These are phyloP conservation scores for Eimeria brunetti DNA, from an alignment of 169 alveolate species.

Conservation along the genomic window DNA sequence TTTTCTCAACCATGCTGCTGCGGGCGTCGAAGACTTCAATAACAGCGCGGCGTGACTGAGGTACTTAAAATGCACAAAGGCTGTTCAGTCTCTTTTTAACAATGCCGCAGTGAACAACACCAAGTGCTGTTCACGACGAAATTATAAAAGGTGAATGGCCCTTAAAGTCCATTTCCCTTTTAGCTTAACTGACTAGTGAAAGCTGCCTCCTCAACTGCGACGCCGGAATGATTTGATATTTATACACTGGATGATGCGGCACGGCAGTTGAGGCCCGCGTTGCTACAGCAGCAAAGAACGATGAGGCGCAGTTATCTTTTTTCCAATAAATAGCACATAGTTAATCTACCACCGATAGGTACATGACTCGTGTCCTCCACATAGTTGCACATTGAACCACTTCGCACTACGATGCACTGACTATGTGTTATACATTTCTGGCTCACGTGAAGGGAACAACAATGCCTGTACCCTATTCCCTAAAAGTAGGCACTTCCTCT, in stretches of 20 bases:
- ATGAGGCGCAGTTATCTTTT: neutral
- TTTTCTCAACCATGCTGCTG: neutral
- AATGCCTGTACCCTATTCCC: neutral
- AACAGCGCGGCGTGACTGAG: neutral
- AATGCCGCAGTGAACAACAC: neutral
- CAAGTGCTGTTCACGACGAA: too few relatives aligned
- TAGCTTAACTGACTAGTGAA: neutral
- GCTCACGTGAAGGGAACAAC: neutral
- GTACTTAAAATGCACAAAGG: neutral
- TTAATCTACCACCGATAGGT: neutral
- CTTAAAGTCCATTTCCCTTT: neutral
- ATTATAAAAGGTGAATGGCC: neutral
- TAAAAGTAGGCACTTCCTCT: constrained; percentile 33
- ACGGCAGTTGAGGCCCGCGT: neutral
- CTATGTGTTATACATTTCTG: neutral
- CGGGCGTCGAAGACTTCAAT: neutral
- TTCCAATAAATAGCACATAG: neutral
- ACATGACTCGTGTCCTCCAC: neutral
- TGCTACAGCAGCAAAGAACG: neutral
- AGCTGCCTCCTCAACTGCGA: neutral
- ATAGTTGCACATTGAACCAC: neutral
- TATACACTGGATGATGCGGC: neutral
- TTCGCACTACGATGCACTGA: neutral
- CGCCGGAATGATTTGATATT: neutral
- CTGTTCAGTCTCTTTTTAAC: neutral